Conservation (phyloP, 2,329 filamentous ascomycete genomes). For the Pseudocercospora fijiensis region DNA sequence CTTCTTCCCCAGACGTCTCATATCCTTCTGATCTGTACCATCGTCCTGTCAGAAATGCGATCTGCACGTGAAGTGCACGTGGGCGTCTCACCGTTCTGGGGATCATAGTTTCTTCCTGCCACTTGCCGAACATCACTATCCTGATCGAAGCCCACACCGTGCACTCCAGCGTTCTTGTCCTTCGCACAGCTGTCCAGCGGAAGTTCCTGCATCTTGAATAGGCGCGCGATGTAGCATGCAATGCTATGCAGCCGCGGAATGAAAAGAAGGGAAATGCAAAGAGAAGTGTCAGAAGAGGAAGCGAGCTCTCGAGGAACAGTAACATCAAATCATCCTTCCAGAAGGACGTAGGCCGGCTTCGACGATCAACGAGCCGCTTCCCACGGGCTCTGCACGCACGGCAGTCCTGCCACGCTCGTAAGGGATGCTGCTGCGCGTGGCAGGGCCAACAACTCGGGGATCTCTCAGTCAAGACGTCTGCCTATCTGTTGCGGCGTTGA, state of each 20-base stretch:
- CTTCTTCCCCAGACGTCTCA: constrained; percentile 29
- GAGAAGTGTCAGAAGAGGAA: constrained; percentile 12
- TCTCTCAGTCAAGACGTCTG: not conserved
- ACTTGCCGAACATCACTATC: constrained; percentile 26
- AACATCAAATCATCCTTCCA: constrained; percentile 16
- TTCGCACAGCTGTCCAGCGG: constrained; percentile 20
- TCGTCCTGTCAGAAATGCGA: not conserved
- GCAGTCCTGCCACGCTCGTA: constrained; percentile 8
- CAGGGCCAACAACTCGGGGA: not conserved
- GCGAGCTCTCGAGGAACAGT: constrained; percentile 13
- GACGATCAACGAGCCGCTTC: constrained; percentile 1
- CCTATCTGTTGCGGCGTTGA: not conserved
- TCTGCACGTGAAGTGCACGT: not conserved
- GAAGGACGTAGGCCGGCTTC: constrained; percentile 4
- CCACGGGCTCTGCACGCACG: constrained; percentile 9
- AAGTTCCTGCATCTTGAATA: constrained; percentile 21
- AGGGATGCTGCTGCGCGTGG: not conserved
- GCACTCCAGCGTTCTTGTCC: constrained; percentile 15
- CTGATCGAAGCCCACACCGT: constrained; percentile 17
- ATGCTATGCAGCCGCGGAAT: not conserved
- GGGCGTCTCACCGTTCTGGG: constrained; percentile 21
- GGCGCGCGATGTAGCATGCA: not conserved
- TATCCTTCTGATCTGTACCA: constrained; percentile 25
- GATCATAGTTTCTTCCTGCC: constrained; percentile 26
- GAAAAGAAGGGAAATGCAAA: not conserved